Conservation (phyloP, 768 basidiomycete species). For the Boletus tomentosulus region DNA sequence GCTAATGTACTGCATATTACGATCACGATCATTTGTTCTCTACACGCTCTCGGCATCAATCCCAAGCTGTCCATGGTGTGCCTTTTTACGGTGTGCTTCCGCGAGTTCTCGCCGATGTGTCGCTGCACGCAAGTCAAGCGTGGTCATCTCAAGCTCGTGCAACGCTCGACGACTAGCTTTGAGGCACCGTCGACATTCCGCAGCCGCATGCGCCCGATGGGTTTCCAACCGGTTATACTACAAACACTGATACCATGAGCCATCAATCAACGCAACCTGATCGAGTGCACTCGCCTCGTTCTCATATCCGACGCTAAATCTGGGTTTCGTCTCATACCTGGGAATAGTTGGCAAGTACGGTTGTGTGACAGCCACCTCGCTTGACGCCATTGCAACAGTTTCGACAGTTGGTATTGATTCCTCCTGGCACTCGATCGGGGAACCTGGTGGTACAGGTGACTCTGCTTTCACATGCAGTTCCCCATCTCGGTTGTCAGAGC, state of each 20-base stretch:
- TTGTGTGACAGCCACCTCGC: conserved; percentile 19
- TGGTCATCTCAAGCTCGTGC: conserved; percentile 58
- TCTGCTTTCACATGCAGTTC: conserved; percentile 18
- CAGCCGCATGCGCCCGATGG: conserved; percentile 37
- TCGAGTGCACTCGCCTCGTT: conserved; percentile 21
- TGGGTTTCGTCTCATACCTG: conserved; percentile 23
- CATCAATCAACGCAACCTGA: background rate
- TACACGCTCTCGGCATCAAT: conserved; percentile 40
- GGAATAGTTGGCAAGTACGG: conserved; percentile 34
- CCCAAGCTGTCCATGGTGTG: conserved; percentile 57
- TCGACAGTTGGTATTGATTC: conserved; percentile 6
- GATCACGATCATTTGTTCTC: conserved; percentile 24
- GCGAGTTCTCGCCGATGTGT: conserved; percentile 57
- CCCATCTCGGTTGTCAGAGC: conserved; percentile 12
- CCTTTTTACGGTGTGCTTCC: conserved; percentile 57
- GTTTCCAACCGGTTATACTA: conserved; percentile 34
- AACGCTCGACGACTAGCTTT: conserved; percentile 46
- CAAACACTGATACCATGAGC: background rate
- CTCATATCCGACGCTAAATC: conserved; percentile 25
- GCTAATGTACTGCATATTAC: conserved; percentile 20
- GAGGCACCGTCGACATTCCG: conserved; percentile 37
- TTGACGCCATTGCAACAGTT: conserved; percentile 12
- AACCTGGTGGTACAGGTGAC: conserved; percentile 13
- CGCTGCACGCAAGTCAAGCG: conserved; percentile 55
- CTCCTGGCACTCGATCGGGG: conserved; percentile 8